Conservation (phyloP, 2,329 filamentous ascomycete species). For the Dothideomycetes sp. region DNA sequence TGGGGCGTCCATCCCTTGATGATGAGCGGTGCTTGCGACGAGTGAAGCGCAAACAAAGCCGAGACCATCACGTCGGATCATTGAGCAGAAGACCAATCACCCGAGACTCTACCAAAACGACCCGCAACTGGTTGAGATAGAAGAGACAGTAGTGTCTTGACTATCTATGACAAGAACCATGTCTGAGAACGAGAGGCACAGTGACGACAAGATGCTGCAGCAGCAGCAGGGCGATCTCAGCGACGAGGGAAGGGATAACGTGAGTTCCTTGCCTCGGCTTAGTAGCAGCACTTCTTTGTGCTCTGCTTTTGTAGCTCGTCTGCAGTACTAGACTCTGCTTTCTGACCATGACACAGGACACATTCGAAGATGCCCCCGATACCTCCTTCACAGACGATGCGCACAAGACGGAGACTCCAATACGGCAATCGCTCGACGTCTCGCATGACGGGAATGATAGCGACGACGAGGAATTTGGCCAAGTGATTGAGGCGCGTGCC, state of each 20-base stretch:
- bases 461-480: conserved; percentile 28
- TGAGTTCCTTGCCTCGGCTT: conserved; percentile 8
- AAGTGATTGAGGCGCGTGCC: conserved; percentile 24
- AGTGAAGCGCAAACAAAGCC: conserved; percentile 14
- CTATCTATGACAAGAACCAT: conserved; percentile 1
- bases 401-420: conserved; percentile 12
- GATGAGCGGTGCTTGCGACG: no score
- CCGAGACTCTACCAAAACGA: no score
- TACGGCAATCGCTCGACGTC: conserved; percentile 21
- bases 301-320: neutral
- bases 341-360: conserved; percentile 44
- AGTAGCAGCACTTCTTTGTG: neutral
- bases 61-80: conserved; percentile 11
- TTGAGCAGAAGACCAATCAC: neutral
- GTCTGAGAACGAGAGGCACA: conserved; percentile 5
- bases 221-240: conserved; percentile 3
- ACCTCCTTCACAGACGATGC: conserved; percentile 28
- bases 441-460: conserved; percentile 19
- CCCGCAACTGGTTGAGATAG: neutral
- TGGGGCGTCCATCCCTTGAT: no score
- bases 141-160: neutral
- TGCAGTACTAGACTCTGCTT: neutral
- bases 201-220: conserved; percentile 6
- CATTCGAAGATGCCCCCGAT: conserved; percentile 76
- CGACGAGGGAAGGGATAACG: conserved; percentile 10